Evolutionary conservation across 2,329 filamentous ascomycete species (phyloP), one percentile per base, ranked within the genome.

Genomic region (Hypoxylon sp.): DNA sequence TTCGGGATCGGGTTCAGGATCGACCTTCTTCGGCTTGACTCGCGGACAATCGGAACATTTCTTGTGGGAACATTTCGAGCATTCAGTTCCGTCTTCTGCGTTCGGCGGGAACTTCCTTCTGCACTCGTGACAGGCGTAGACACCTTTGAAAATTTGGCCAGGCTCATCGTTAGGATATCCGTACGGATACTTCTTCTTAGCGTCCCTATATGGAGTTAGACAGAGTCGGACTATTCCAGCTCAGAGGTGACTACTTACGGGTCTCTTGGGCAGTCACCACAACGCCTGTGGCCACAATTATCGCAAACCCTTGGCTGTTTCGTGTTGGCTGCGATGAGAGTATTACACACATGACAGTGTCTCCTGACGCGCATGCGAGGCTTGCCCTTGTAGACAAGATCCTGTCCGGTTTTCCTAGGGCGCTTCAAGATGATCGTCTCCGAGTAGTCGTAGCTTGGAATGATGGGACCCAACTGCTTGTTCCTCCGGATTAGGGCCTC

Each of bases 181-280:
- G 69, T 88, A 86, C 0, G 90, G 90, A 77, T 91, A 92, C 75
- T 91, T 91, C 74, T 87, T 84, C 75, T 87, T 88, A 80, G 91
- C 92, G 67, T 89, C 83, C 53, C 88, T 91, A 74, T 70, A 72
- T 70, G 66, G 5, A 15, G 60, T 58, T 48, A 71, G 56, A 37
- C 15, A 19, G 17, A 3, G 17, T 10, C 7, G 7, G 4, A 8
- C 24, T 27, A 56, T 24, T 27, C 29, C 10, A 39, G 5, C 31
- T 39, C 32, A 17, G 24, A 47, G 27, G 44, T 39, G 58, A 42
- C 39, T 21, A 89, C 91, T 79, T 87, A 93, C 86, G 93, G 93
- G 75, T 93, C 90, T 73, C 93, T 86, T 29, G 92, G 93, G 78
- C 93, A 97, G 76, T 91, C 91, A 42, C 89, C 92, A 82, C 93